These are phyloP conservation scores for Aspergillus coremiiformis DNA, from an alignment of 495 filamentous ascomycete genomes.

Conservation along the genomic window DNA sequence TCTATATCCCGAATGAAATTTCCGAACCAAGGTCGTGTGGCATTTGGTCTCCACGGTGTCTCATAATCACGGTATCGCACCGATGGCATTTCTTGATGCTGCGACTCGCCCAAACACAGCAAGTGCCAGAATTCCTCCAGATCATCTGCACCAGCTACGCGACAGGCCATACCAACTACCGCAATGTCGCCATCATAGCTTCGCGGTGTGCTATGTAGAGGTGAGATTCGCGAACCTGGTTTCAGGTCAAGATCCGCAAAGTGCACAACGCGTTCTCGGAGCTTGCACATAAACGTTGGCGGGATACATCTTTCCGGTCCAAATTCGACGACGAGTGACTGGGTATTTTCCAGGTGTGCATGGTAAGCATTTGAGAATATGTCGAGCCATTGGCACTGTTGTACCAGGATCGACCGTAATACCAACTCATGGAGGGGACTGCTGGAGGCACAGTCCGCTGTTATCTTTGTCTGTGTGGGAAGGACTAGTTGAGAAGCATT, in stretches of 20 bases:
- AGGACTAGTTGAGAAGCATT: conserved; percentile 26
- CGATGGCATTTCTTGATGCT: conserved; percentile 31
- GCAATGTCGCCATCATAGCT: conserved; percentile 35
- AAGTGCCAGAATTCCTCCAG: conserved; percentile 40
- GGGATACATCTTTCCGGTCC: conserved; percentile 38
- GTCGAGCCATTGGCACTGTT: conserved; percentile 37
- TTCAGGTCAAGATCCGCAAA: conserved; percentile 13
- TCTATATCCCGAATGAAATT: conserved; percentile 41
- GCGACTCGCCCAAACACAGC: conserved; percentile 33
- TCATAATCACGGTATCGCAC: conserved; percentile 33
- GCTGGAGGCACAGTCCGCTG: background rate
- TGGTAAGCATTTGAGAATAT: conserved; percentile 18
- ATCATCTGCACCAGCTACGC: conserved; percentile 42
- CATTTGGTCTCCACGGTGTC: conserved; percentile 26
- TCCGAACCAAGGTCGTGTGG: conserved; percentile 35
- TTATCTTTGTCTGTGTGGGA: conserved; percentile 23
- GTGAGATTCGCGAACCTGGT: conserved; percentile 1
- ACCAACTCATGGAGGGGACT: conserved; percentile 26
- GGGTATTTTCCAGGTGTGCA: conserved; percentile 9
- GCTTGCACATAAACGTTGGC: conserved; percentile 22
- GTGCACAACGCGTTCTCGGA: conserved; percentile 19
- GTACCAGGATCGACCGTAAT: conserved; percentile 32
- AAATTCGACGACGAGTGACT: conserved; percentile 28
- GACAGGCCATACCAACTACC: conserved; percentile 45
- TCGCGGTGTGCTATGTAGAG: conserved; percentile 1